These are phyloP conservation scores for Annulohypoxylon stygium DNA, from an alignment of 495 filamentous ascomycete genomes.

Conservation along the genomic window DNA sequence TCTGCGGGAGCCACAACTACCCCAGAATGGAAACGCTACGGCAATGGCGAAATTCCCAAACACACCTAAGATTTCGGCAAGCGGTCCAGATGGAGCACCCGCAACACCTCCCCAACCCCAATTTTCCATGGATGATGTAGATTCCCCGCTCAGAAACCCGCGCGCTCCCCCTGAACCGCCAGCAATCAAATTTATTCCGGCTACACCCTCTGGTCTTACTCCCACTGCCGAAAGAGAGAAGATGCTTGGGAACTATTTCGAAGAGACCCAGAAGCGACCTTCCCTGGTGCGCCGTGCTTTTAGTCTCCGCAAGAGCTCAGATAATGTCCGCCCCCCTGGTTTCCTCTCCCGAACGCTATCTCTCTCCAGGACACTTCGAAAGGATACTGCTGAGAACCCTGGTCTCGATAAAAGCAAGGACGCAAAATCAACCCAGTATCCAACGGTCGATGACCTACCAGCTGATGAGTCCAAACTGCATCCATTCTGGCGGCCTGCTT, in stretches of 20 bases:
- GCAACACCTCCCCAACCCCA: constrained; percentile 61
- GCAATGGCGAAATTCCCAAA: constrained; percentile 32
- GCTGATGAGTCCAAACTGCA: constrained; percentile 72
- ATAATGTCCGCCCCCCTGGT: constrained; percentile 61
- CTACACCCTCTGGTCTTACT: constrained; percentile 71
- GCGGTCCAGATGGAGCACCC: constrained; percentile 58
- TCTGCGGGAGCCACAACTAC: constrained; percentile 15
- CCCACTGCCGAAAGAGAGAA: constrained; percentile 68
- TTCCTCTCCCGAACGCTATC: constrained; percentile 61
- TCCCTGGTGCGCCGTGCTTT: constrained; percentile 71
- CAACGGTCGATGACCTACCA: constrained; percentile 57
- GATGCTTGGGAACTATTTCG: constrained; percentile 63
- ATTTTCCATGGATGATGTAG: constrained; percentile 64
- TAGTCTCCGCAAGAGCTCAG: constrained; percentile 68
- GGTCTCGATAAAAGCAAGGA: constrained; percentile 52
- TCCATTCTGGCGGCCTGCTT: constrained; percentile 84
- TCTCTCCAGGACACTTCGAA: constrained; percentile 50
- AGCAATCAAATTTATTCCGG: constrained; percentile 78
- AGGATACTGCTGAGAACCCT: constrained; percentile 31
- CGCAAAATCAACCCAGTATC: constrained; percentile 47
- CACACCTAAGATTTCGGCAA: constrained; percentile 53
- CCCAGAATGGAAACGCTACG: constrained; percentile 28
- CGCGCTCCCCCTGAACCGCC: constrained; percentile 72
- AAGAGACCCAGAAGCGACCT: constrained; percentile 60
- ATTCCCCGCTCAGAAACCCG: constrained; percentile 82